Evolutionary conservation across 2,329 filamentous ascomycete species (phyloP).

Genomic region (Microsporum canis): DNA sequence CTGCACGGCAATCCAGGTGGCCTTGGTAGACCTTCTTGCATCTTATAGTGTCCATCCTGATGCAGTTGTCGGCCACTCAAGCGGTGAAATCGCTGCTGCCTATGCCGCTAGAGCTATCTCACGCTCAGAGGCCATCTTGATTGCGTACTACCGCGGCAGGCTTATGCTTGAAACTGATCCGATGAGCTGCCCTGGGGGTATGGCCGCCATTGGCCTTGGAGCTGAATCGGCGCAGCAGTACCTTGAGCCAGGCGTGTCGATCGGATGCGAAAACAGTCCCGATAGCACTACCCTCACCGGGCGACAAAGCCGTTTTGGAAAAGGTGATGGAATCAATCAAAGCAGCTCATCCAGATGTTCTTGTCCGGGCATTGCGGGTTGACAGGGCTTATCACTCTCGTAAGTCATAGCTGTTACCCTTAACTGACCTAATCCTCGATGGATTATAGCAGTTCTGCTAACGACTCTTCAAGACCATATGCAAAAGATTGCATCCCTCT

Average conservation of each 20-base stretch:
- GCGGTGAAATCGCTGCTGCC: slow-evolving; percentile 22
- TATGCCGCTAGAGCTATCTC: slow-evolving; percentile 14
- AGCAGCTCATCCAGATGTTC: neutral
- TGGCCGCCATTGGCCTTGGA: slow-evolving; percentile 11
- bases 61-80: slow-evolving; percentile 17
- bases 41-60: slow-evolving; percentile 13
- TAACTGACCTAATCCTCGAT: too few species aligned
- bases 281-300: slow-evolving; percentile 14
- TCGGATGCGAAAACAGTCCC: slow-evolving; percentile 14
- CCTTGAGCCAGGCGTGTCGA: neutral
- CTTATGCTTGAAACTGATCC: neutral
- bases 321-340: neutral
- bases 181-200: slow-evolving; percentile 3
- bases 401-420: too few species aligned
- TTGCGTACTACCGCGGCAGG: slow-evolving; percentile 15
- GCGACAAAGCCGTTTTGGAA: slow-evolving; percentile 5
- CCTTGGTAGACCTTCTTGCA: slow-evolving; percentile 15
- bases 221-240: neutral
- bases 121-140: slow-evolving; percentile 7
- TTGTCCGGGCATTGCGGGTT: too few species aligned
- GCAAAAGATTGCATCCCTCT: too few species aligned
- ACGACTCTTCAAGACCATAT: too few species aligned
- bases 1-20: slow-evolving; percentile 19
- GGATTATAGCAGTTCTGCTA: too few species aligned
- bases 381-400: too few species aligned